Percentiles rank a stretch among this genome's conserved stretches.
Evolutionary conservation across 164 flowering plant species (phyloP).

Genomic region (Umbellularia californica): DNA sequence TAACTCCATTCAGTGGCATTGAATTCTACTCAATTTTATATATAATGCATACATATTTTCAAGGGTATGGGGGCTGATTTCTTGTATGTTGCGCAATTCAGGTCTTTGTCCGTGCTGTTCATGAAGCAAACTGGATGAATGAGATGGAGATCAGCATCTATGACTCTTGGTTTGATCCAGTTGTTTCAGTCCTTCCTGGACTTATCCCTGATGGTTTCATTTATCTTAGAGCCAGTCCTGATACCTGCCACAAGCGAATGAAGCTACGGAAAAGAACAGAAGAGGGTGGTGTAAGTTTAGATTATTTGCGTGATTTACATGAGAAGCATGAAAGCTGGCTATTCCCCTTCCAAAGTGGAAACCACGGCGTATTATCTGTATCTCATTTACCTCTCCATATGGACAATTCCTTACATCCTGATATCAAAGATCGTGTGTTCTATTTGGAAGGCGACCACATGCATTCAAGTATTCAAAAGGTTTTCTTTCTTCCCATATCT

Average conservation of each 20-base stretch:
- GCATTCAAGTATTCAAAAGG: constrained; percentile 98
- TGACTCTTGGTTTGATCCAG: constrained; percentile 98
- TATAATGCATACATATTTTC: not conserved
- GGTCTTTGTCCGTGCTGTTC: constrained; percentile 98
- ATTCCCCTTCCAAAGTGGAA: constrained; percentile 72
- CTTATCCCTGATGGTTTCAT: constrained; percentile 95
- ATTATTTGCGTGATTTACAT: constrained; percentile 79
- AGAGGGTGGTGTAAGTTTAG: constrained; percentile 86
- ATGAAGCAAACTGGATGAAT: constrained; percentile 99
- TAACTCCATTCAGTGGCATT: too few species aligned
- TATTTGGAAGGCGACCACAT: constrained; percentile 88
- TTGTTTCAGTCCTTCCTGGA: constrained; percentile 87
- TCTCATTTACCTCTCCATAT: constrained; percentile 51
- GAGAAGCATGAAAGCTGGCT: constrained; percentile 99
- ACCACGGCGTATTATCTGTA: constrained; percentile 72
- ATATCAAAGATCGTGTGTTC: constrained; percentile 85
- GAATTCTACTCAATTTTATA: too few species aligned
- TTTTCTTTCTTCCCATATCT: constrained; percentile 13
- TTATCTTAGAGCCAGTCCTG: constrained; percentile 96
- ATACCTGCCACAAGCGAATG: constrained; percentile 93
- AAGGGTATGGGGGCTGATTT: not conserved
- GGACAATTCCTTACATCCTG: constrained; percentile 67
- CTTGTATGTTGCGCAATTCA: constrained; percentile 14
- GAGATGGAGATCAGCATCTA: constrained; percentile 99
- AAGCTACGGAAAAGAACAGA: constrained; percentile 71